Evolutionary conservation across 75 land plant species (phyloP).

Genomic region (Adiantum capillusveneris): DNA sequence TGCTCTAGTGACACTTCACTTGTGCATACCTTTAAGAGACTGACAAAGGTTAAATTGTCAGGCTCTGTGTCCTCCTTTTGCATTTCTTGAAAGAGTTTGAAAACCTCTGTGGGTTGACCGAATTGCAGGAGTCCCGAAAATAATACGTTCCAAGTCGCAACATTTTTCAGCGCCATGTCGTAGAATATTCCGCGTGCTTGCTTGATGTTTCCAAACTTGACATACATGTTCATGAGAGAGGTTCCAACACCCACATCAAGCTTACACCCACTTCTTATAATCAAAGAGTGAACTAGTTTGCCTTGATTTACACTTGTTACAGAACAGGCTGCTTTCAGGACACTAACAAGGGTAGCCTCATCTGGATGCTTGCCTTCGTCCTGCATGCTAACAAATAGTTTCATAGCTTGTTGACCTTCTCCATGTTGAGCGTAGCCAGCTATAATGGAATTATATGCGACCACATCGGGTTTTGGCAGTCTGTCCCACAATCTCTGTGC

Average conservation of each 20-base stretch:
- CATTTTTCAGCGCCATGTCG: slow-evolving; percentile 3
- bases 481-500: slow-evolving; percentile 24
- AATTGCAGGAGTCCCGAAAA: slow-evolving; percentile 6
- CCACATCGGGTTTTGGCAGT: slow-evolving; percentile 14
- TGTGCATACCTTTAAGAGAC: slow-evolving; percentile 5
- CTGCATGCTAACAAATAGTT: slow-evolving; percentile 12
- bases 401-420: slow-evolving; percentile 5
- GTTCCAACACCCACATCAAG: slow-evolving; percentile 10
- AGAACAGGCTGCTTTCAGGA: slow-evolving; percentile 12
- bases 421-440: slow-evolving; percentile 10
- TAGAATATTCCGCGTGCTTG: slow-evolving; percentile 20
- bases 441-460: slow-evolving; percentile 22
- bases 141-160: slow-evolving; percentile 18
- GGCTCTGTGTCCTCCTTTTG: background rate
- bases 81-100: slow-evolving; percentile 18
- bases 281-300: slow-evolving; percentile 6
- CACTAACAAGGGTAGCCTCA: slow-evolving; percentile 7
- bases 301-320: slow-evolving; percentile 8
- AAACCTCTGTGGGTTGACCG: slow-evolving; percentile 3
- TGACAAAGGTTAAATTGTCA: slow-evolving; percentile 1
- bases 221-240: slow-evolving; percentile 22
- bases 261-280: slow-evolving; percentile 5
- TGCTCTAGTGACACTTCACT: slow-evolving; percentile 9
- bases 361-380: background rate
- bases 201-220: slow-evolving; percentile 16